Evolutionary conservation across 1,284 basidiomycete genomes (phyloP), one percentile per base, ranked within the genome.

Genomic region (Pyrrhoderma lamaoense): DNA sequence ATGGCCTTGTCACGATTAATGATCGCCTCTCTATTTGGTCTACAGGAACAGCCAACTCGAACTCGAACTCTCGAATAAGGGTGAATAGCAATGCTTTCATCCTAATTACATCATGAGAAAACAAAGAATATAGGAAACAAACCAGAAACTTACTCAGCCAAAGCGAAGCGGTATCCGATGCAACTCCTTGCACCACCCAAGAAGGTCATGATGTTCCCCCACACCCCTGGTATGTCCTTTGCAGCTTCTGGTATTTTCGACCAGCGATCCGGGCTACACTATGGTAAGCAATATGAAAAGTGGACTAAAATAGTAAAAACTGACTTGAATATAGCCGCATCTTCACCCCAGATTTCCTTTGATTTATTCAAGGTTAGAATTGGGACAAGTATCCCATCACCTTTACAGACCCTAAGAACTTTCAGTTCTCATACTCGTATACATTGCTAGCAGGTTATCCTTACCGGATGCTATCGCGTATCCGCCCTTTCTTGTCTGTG

Each of bases 71-170:
- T 27, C 71, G 63, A 9, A 74, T 57, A 45, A 74, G 57, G 0
- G 70, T 65, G 54, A 71, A 75, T 18, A 75, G 53, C 16, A 74
- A 62, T 2, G 67, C 69, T 56, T 73, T 73, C 58, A 72, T 72
- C 58, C 64, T 65, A 35, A 9, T n/a, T 14, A 36, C 9, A 43
- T 22, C 18, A 27, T 45, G 47, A n/a, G 43, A 34, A 47, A 21
- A 25, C n/a, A 11, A 16, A n/a, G 47, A 13, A 11, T 52, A 9
- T 8, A 40, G n/a, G n/a, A n/a, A n/a, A n/a, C 36, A 39, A 25
- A 22, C 40, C 21, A 14, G 9, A n/a, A 18, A 61, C 60, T 54
- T 45, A 64, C 63, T 75, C 73, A 11, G 66, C 63, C n/a, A 75
- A 51, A 4, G 73, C 69, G 52, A 76, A 74, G 8, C 70, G 66